Base-by-base conservation (phyloP, 768 basidiomycete species). In the Lentinula sp. region DNA sequence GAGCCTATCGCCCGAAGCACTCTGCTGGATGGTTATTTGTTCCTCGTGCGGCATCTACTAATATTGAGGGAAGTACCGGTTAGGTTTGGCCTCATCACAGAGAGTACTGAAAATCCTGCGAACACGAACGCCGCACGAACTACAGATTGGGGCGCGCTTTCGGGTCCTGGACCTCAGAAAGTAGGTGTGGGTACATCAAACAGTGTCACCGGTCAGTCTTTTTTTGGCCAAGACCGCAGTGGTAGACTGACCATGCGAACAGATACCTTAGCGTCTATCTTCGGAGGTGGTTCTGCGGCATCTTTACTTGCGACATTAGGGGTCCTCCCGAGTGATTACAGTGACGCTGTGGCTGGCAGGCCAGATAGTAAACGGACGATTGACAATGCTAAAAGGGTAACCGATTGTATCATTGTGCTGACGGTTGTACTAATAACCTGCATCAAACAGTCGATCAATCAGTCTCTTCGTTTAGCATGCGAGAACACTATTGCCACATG, bases 51-150 rank as follows among this genome's bases (percentile, higher is more conserved):
- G 46, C 95, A 99, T 73, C 72, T 98, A 20, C 74, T 98, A 55
- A 88, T 98, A 36, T 71, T 98, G 62, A 98, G 97, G 71, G 97
- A 99, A 74, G 85, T 97, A 64, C 81, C 89, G 7, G 80, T 86
- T 45, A 89, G 86, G 65, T 75, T 93, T 39, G 92, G 91, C 62
- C 72, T 91, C 33, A 82, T 74, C 10, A 77, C 78, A 53, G 76
- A 75, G 61, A 81, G 81, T 36, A 69, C 73, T 12, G 83, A 78
- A 23, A 74, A 69, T 54, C 67, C 72, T 46, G 78, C 81, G 36
- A 74, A 78, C 61, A 77, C 78, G 43, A 83, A 85, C 36, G 79
- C 91, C 33, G 84, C 85, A 55, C 88, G 87, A 87, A 60, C 53
- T 61, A 64, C 48, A n/a, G 35, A 16, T 52, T 7, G 45, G 56